These are phyloP conservation scores for Malus asiatica DNA, from an alignment of 306 rosid species.

Conservation along the genomic window DNA sequence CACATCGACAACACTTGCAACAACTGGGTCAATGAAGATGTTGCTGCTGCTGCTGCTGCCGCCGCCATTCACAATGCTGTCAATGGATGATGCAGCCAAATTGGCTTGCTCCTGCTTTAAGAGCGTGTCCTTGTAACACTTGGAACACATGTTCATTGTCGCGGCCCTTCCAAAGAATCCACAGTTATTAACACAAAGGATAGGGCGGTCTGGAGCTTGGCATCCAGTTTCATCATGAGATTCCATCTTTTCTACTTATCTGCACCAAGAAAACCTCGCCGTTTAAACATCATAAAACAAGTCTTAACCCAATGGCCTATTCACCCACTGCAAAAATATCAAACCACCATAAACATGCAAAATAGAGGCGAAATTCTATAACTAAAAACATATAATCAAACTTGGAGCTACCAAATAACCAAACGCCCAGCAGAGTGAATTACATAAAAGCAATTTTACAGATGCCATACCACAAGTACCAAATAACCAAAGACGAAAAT, in stretches of 20 bases:
- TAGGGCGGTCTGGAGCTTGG: conserved; percentile 65
- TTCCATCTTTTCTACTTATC: conserved; percentile 49
- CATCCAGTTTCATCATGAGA: conserved; percentile 74
- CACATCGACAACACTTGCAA: conserved; percentile 23
- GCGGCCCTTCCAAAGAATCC: conserved; percentile 77
- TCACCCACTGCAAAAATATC: background rate
- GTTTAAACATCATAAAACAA: too few species aligned
- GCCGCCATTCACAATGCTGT: conserved; percentile 41
- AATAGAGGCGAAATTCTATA: background rate
- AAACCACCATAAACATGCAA: background rate
- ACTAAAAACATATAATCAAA: background rate
- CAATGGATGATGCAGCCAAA: conserved; percentile 56
- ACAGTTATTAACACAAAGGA: conserved; percentile 67
- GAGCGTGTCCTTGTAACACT: conserved; percentile 69
- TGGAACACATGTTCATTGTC: conserved; percentile 83
- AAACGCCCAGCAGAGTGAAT: background rate
- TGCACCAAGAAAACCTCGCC: conserved; percentile 15
- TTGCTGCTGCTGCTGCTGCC: conserved; percentile 16
- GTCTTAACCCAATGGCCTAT: background rate
- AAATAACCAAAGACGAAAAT: background rate
- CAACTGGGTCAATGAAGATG: conserved; percentile 35
- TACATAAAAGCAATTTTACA: background rate
- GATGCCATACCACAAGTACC: background rate
- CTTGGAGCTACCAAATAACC: background rate
- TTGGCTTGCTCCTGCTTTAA: conserved; percentile 67